Percentiles rank a stretch among this genome's conserved stretches.
Evolutionary conservation across 2,329 filamentous ascomycete species (phyloP).

Genomic region (Fusarium coffeatum): DNA sequence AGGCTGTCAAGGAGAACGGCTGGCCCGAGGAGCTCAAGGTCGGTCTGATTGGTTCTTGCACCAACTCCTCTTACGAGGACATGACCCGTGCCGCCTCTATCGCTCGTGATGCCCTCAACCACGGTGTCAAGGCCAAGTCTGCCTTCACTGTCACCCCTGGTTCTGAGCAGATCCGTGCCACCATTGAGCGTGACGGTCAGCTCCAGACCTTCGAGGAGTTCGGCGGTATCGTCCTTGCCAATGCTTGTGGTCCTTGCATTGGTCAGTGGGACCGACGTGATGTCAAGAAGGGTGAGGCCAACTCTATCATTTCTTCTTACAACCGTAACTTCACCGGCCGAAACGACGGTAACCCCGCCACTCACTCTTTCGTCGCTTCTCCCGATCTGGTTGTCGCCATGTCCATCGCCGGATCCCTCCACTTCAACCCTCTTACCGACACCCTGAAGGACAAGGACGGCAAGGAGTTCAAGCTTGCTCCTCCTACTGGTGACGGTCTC

Average conservation of each 20-base stretch:
- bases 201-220: slow-evolving; percentile 86
- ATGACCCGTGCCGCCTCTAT: slow-evolving; percentile 96
- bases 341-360: slow-evolving; percentile 95
- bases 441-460: slow-evolving; percentile 93
- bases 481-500: slow-evolving; percentile 84
- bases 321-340: slow-evolving; percentile 99
- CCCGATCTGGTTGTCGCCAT: slow-evolving; percentile 90
- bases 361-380: slow-evolving; percentile 92
- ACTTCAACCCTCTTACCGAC: slow-evolving; percentile 96
- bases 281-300: slow-evolving; percentile 93
- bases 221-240: slow-evolving; percentile 90
- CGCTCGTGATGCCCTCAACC: slow-evolving; percentile 88
- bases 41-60: slow-evolving; percentile 96
- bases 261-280: slow-evolving; percentile 95
- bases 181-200: slow-evolving; percentile 88
- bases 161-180: slow-evolving; percentile 96
- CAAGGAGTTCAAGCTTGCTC: slow-evolving; percentile 90
- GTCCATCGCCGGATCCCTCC: slow-evolving; percentile 82
- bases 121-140: slow-evolving; percentile 88
- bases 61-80: slow-evolving; percentile 98
- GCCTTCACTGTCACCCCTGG: slow-evolving; percentile 97
- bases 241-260: slow-evolving; percentile 94
- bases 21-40: slow-evolving; percentile 95
- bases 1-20: slow-evolving; percentile 81
- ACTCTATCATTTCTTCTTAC: slow-evolving; percentile 98